A percentile compares a stretch with the other conserved stretches of the same genome.
Conservation (phyloP, 805 yeast genomes). For the Metschnikowia gelsemii region DNA sequence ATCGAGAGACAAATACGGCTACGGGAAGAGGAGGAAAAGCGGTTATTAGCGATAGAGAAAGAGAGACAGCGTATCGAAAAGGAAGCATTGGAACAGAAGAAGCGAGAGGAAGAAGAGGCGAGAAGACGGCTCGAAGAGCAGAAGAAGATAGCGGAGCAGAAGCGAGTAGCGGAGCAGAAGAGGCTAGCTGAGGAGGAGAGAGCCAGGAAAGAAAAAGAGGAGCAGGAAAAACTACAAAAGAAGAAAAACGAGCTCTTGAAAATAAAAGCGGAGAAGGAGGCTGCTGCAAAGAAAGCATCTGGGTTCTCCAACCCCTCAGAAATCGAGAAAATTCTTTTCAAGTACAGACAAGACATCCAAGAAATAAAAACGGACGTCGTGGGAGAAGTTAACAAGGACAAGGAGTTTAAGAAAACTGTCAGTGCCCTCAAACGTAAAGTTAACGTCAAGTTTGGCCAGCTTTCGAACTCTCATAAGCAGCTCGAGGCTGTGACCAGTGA, state of each 20-base stretch:
- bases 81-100: conserved; percentile 18
- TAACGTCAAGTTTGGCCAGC: conserved; percentile 88
- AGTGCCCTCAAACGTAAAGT: conserved; percentile 68
- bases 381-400: conserved; percentile 49
- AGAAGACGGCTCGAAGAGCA: conserved; percentile 6
- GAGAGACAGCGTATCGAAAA: conserved; percentile 4
- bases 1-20: conserved; percentile 9
- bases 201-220: conserved; percentile 20
- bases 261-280: conserved; percentile 18
- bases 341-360: conserved; percentile 51
- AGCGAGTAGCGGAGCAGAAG: conserved; percentile 13
- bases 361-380: conserved; percentile 63
- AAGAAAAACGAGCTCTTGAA: conserved; percentile 16
- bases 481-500: conserved; percentile 51
- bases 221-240: conserved; percentile 18
- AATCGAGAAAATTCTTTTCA: conserved; percentile 45
- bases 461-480: conserved; percentile 70
- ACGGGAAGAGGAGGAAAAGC: conserved; percentile 16
- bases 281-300: conserved; percentile 22
- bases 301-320: conserved; percentile 34
- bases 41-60: conserved; percentile 12
- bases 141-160: conserved; percentile 15
- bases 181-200: conserved; percentile 12
- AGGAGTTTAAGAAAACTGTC: conserved; percentile 52
- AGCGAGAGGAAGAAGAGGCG: conserved; percentile 16